Percentiles rank a stretch among this genome's conserved stretches.
Conservation (phyloP, 495 filamentous ascomycete genomes). For the Xylaria intraflava region DNA sequence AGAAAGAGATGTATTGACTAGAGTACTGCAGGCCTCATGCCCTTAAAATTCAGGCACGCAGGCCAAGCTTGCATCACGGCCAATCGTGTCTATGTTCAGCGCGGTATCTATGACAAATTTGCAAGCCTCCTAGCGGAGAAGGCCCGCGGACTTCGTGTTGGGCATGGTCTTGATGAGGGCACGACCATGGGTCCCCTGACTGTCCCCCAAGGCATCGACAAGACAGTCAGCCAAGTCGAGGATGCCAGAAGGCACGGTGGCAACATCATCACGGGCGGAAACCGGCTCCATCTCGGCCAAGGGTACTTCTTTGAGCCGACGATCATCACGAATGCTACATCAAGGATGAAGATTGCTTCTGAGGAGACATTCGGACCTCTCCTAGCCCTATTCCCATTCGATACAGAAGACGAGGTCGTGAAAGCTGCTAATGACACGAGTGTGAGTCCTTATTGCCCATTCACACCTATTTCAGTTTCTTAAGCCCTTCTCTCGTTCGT, state of each 20-base stretch:
- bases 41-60: conserved; percentile 59
- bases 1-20: not conserved
- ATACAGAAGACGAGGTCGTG: conserved; percentile 63
- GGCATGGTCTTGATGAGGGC: conserved; percentile 51
- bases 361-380: conserved; percentile 71
- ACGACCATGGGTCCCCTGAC: conserved; percentile 66
- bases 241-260: conserved; percentile 58
- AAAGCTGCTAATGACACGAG: conserved; percentile 57
- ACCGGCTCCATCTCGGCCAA: conserved; percentile 21
- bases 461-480: not conserved
- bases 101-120: conserved; percentile 49
- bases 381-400: conserved; percentile 60
- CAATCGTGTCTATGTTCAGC: conserved; percentile 65
- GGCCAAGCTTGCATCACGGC: conserved; percentile 72
- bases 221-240: conserved; percentile 54
- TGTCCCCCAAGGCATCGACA: conserved; percentile 56
- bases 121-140: conserved; percentile 48
- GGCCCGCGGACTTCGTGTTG: conserved; percentile 52
- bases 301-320: conserved; percentile 74
- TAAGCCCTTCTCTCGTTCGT: not conserved
- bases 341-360: conserved; percentile 56
- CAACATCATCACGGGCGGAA: conserved; percentile 53
- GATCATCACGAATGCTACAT: conserved; percentile 54
- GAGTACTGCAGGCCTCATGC: conserved; percentile 39
- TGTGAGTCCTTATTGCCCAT: conserved; percentile 10